phyloP scores from a whole-genome alignment of 495 filamentous ascomycete genomes.

The Penicillium canescens region DNA sequence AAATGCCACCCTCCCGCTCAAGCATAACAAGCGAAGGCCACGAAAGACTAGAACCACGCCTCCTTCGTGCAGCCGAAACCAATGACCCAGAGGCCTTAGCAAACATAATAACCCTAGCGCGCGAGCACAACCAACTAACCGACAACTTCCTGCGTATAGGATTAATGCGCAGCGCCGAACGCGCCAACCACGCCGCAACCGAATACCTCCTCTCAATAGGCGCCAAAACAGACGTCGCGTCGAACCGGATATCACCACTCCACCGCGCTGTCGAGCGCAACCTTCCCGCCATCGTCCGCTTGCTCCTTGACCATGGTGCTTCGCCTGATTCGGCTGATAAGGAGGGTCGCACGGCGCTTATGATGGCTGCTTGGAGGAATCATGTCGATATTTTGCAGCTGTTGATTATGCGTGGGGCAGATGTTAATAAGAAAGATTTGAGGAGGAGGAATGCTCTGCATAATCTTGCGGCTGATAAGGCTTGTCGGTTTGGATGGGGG shows the following conservation, averaged over 20 bases:
- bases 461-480: slow-evolving; percentile 58
- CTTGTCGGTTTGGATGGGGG: slow-evolving; percentile 47
- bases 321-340: slow-evolving; percentile 43
- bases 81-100: slow-evolving; percentile 38
- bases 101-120: slow-evolving; percentile 40
- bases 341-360: slow-evolving; percentile 55
- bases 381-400: slow-evolving; percentile 50
- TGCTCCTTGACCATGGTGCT: slow-evolving; percentile 47
- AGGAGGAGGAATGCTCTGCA: slow-evolving; percentile 47
- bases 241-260: slow-evolving; percentile 45
- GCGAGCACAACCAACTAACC: slow-evolving; percentile 42
- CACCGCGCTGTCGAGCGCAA: slow-evolving; percentile 53
- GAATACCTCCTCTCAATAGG: slow-evolving; percentile 47
- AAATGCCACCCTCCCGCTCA: slow-evolving; percentile 39
- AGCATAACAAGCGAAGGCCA: slow-evolving; percentile 42
- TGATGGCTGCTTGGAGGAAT: slow-evolving; percentile 60
- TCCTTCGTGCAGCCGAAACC: slow-evolving; percentile 52
- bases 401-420: slow-evolving; percentile 50
- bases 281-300: slow-evolving; percentile 43
- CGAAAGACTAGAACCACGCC: slow-evolving; percentile 52
- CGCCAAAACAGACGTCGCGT: slow-evolving; percentile 43
- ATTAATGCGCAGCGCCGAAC: slow-evolving; percentile 51
- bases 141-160: slow-evolving; percentile 54
- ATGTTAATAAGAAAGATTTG: slow-evolving; percentile 46
- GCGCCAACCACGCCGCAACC: slow-evolving; percentile 41